phyloP scores from a whole-genome alignment of 2,329 filamentous ascomycete species.

The Claviceps arundinis region DNA sequence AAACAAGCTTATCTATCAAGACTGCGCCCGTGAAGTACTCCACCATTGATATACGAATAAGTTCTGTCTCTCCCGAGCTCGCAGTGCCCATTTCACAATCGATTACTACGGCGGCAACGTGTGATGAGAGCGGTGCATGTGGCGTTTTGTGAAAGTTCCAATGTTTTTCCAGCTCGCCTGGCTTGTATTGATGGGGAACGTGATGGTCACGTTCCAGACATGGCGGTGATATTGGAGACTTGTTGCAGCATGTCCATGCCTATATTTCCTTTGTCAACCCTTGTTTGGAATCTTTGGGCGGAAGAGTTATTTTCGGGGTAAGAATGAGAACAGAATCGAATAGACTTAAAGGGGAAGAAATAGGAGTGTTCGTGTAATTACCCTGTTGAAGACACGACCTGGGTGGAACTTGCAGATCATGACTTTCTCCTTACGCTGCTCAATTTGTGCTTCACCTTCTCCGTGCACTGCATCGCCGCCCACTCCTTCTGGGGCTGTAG shows the following conservation, averaged over 20 bases:
- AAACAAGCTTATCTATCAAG: slow-evolving; percentile 38
- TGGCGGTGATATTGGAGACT: slow-evolving; percentile 9
- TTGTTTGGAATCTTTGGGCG: not conserved
- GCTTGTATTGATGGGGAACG: slow-evolving; percentile 10
- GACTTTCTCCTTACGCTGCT: not conserved
- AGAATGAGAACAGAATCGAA: too few relatives aligned
- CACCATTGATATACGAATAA: slow-evolving; percentile 37
- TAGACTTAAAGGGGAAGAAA: not conserved
- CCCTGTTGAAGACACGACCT: slow-evolving; percentile 15
- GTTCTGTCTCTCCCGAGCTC: slow-evolving; percentile 29
- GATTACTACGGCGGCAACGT: slow-evolving; percentile 26
- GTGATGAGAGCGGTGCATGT: not conserved
- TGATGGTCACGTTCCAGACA: slow-evolving; percentile 16
- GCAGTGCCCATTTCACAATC: slow-evolving; percentile 44
- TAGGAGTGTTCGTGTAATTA: slow-evolving; percentile 4
- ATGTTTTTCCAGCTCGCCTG: slow-evolving; percentile 15
- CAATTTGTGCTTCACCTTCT: not conserved
- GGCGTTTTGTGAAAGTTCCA: slow-evolving; percentile 14
- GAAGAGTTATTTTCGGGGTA: too few relatives aligned
- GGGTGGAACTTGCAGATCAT: slow-evolving; percentile 16
- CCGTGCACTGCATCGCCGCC: not conserved
- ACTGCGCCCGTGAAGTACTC: slow-evolving; percentile 36
- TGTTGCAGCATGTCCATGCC: slow-evolving; percentile 20
- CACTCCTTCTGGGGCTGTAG: not conserved
- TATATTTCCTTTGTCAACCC: slow-evolving; percentile 4